phyloP scores from a whole-genome alignment of 306 rosid species.

The Luffa acutangula region DNA sequence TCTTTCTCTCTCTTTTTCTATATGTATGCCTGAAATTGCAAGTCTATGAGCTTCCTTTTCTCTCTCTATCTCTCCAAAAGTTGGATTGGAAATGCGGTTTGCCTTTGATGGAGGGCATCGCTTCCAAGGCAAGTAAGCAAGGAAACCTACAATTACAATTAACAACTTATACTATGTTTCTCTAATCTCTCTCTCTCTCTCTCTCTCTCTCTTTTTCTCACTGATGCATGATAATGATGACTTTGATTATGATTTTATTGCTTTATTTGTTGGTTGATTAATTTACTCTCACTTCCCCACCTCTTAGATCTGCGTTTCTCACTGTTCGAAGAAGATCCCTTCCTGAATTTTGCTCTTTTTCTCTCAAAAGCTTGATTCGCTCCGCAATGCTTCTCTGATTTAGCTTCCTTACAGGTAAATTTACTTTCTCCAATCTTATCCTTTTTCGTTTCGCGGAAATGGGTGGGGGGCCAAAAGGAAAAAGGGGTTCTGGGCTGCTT shows the following conservation, averaged over 20 bases:
- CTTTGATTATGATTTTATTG: slow-evolving; percentile 14
- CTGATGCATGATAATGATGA: slow-evolving; percentile 10
- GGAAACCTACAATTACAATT: slow-evolving; percentile 7
- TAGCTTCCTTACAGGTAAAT: slow-evolving; percentile 29
- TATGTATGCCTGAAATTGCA: background rate
- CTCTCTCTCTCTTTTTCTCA: slow-evolving; percentile 6
- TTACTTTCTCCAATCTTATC: slow-evolving; percentile 9
- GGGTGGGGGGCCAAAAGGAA: background rate
- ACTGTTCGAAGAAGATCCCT: slow-evolving; percentile 30
- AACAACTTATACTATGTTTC: background rate
- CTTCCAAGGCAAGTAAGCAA: slow-evolving; percentile 86
- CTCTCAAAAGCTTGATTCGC: slow-evolving; percentile 8
- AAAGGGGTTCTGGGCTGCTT: background rate
- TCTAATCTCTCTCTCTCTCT: background rate
- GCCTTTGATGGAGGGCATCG: slow-evolving; percentile 46
- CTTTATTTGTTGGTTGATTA: slow-evolving; percentile 13
- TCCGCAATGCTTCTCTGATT: slow-evolving; percentile 38
- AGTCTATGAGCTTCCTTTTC: background rate
- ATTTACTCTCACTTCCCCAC: slow-evolving; percentile 9
- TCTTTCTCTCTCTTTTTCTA: slow-evolving; percentile 1
- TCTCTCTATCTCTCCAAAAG: slow-evolving; percentile 17
- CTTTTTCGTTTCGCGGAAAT: slow-evolving; percentile 17
- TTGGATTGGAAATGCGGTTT: slow-evolving; percentile 38
- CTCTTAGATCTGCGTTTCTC: slow-evolving; percentile 47
- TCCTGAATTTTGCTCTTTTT: slow-evolving; percentile 10